Conservation (phyloP, 1,284 basidiomycete genomes). For the Sparassis latifolia region DNA sequence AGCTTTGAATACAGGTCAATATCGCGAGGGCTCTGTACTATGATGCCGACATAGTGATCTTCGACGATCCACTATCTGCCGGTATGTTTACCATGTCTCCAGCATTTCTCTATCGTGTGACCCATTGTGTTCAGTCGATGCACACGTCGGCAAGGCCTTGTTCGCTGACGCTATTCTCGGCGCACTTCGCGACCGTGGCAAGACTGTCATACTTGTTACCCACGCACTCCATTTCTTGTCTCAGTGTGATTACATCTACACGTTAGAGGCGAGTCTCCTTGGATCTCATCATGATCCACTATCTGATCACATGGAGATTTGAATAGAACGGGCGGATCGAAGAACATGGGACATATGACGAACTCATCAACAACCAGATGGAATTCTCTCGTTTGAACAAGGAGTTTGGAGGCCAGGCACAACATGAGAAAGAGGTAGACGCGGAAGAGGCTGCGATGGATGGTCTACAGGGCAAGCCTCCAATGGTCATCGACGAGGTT, state of each 20-base stretch:
- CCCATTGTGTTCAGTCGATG: constrained; percentile 41
- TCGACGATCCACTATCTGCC: constrained; percentile 75
- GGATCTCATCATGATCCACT: too few relatives aligned
- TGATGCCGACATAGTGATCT: constrained; percentile 61
- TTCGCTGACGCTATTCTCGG: constrained; percentile 63
- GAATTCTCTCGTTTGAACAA: constrained; percentile 56
- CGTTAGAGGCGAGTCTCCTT: constrained; percentile 17
- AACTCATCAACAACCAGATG: constrained; percentile 47
- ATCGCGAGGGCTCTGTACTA: constrained; percentile 72
- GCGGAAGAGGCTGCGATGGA: constrained; percentile 28
- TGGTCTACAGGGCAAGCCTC: constrained; percentile 16
- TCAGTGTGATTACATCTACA: constrained; percentile 62
- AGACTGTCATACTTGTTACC: constrained; percentile 66
- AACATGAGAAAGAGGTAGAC: constrained; percentile 35
- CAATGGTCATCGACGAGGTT: constrained; percentile 28
- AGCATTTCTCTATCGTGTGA: not conserved
- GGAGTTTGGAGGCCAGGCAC: constrained; percentile 55
- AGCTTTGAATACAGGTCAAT: constrained; percentile 40
- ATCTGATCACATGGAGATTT: too few relatives aligned
- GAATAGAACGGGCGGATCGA: constrained; percentile 46
- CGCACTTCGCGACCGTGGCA: constrained; percentile 45
- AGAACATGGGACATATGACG: constrained; percentile 59
- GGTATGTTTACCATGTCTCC: constrained; percentile 27
- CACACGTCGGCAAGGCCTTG: constrained; percentile 64
- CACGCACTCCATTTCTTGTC: constrained; percentile 72